phyloP scores from a whole-genome alignment of 805 yeast species.

The Lachancea meyersii region DNA sequence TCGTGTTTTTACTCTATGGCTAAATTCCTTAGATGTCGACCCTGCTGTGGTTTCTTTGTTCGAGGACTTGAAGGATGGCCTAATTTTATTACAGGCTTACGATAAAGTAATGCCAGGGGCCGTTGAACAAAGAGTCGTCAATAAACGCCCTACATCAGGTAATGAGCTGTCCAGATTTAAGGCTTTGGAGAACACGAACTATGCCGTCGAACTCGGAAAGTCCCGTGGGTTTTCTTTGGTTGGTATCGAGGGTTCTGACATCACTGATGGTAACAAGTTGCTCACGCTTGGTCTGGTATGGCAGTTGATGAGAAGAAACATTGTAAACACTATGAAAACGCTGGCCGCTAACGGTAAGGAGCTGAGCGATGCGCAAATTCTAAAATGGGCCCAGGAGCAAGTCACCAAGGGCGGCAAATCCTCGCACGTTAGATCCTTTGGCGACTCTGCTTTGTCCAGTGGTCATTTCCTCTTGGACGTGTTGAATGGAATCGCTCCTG shows the following conservation, averaged over 20 bases:
- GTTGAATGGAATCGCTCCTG: conserved; percentile 90
- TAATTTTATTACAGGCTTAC: conserved; percentile 80
- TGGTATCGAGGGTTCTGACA: conserved; percentile 97
- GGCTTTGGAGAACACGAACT: conserved; percentile 95
- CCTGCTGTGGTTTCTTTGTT: conserved; percentile 88
- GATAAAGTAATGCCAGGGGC: conserved; percentile 94
- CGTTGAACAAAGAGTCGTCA: conserved; percentile 71
- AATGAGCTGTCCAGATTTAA: conserved; percentile 81
- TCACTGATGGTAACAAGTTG: conserved; percentile 85
- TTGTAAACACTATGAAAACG: conserved; percentile 70
- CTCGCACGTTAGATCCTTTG: conserved; percentile 71
- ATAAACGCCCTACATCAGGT: conserved; percentile 75
- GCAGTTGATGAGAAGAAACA: conserved; percentile 98
- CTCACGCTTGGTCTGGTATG: conserved; percentile 90
- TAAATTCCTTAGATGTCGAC: conserved; percentile 91
- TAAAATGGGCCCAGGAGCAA: conserved; percentile 89
- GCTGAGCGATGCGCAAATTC: conserved; percentile 75
- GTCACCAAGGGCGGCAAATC: conserved; percentile 80
- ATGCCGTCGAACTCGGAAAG: conserved; percentile 95
- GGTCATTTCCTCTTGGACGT: conserved; percentile 86
- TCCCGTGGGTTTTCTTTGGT: conserved; percentile 88
- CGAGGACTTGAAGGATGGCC: conserved; percentile 93
- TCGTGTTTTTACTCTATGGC: conserved; percentile 95
- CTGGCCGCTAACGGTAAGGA: conserved; percentile 69
- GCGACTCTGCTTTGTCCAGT: conserved; percentile 67